Percentiles rank a stretch among this genome's conserved stretches.
Conservation (phyloP, 1,139 yeast species). For the Lizanozyma gosingica region DNA sequence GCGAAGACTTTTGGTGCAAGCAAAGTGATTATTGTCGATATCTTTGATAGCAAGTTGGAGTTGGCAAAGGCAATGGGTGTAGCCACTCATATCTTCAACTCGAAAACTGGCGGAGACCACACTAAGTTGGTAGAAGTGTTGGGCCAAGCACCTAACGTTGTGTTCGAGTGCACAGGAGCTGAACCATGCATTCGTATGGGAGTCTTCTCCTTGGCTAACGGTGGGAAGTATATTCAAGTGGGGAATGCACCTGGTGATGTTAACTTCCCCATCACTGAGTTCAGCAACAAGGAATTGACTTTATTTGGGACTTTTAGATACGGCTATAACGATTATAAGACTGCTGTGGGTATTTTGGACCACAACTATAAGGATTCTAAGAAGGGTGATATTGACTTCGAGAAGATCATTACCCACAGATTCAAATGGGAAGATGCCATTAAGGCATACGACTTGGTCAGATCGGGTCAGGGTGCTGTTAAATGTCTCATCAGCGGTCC, state of each 20-base stretch:
- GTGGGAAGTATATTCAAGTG: slow-evolving; percentile 65
- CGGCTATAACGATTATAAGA: slow-evolving; percentile 68
- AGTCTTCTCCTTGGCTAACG: slow-evolving; percentile 45
- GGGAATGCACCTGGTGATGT: slow-evolving; percentile 68
- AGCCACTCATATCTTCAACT: slow-evolving; percentile 55
- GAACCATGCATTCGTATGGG: slow-evolving; percentile 62
- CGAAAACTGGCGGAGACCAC: slow-evolving; percentile 31
- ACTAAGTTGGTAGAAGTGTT: slow-evolving; percentile 21
- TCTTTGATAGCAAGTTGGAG: slow-evolving; percentile 48
- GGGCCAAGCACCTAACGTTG: slow-evolving; percentile 46
- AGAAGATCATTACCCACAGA: slow-evolving; percentile 67
- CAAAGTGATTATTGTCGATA: slow-evolving; percentile 56
- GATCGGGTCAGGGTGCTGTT: slow-evolving; percentile 35
- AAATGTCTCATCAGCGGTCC: slow-evolving; percentile 42
- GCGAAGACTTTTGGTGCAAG: slow-evolving; percentile 81
- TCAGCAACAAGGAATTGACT: slow-evolving; percentile 61
- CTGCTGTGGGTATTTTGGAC: slow-evolving; percentile 60
- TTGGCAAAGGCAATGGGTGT: slow-evolving; percentile 50
- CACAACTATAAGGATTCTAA: slow-evolving; percentile 55
- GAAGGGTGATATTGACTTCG: slow-evolving; percentile 32
- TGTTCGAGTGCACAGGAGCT: slow-evolving; percentile 69
- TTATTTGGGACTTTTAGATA: slow-evolving; percentile 79
- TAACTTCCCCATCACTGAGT: slow-evolving; percentile 64
- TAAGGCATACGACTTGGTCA: slow-evolving; percentile 69
- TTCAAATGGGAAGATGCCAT: slow-evolving; percentile 67